phyloP scores from a whole-genome alignment of 495 filamentous ascomycete species.

The Penicillium longicatenatum region DNA sequence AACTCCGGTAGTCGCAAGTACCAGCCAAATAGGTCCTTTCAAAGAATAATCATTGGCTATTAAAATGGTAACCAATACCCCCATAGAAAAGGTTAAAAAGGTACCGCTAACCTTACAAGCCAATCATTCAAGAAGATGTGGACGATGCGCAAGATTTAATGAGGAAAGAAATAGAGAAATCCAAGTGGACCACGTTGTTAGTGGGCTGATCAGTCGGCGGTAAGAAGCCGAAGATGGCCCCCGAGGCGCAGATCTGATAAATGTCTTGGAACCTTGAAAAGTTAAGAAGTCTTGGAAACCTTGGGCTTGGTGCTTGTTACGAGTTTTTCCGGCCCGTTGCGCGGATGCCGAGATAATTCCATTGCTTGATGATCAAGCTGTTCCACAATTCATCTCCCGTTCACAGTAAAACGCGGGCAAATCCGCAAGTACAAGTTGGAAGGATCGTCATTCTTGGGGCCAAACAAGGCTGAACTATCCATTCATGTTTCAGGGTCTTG shows the following conservation, averaged over 20 bases:
- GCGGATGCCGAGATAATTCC: not conserved
- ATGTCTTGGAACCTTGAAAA: not conserved
- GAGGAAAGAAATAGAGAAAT: too few relatives aligned
- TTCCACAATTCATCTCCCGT: constrained; percentile 8
- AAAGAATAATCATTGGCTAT: not conserved
- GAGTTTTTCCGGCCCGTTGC: not conserved
- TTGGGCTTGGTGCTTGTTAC: constrained; percentile 1
- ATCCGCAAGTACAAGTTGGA: not conserved
- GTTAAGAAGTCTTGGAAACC: not conserved
- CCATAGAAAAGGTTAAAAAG: not conserved
- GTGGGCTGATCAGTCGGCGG: not conserved
- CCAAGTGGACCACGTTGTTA: not conserved
- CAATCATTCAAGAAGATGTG: not conserved
- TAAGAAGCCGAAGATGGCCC: not conserved
- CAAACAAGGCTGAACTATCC: not conserved
- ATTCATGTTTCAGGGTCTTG: constrained; percentile 4
- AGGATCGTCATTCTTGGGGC: not conserved
- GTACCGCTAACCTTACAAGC: not conserved
- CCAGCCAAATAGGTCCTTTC: not conserved
- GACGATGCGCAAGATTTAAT: not conserved
- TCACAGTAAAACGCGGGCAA: not conserved
- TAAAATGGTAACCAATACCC: not conserved
- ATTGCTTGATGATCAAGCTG: not conserved
- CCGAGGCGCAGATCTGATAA: constrained; percentile 7
- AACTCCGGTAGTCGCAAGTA: not conserved